Percentiles rank a stretch among this genome's conserved stretches.
These are phyloP conservation scores for Spizellomyces sp. DNA, from an alignment of 192 early-diverging fungal genomes.

Conservation along the genomic window DNA sequence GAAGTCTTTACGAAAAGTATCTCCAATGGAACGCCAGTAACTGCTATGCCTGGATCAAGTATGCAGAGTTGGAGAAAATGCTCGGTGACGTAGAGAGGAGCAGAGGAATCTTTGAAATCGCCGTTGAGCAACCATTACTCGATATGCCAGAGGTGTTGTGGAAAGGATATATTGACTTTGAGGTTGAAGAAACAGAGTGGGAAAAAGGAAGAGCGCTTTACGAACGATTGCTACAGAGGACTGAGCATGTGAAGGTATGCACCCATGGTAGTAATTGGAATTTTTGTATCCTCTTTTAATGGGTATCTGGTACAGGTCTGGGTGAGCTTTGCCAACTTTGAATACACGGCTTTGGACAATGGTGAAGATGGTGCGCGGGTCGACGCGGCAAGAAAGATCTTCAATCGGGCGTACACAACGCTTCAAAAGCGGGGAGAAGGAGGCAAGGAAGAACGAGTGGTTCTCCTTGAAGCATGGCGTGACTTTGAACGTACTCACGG, in stretches of 20 bases:
- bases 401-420: constrained; percentile 69
- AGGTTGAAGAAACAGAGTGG: constrained; percentile 81
- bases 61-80: constrained; percentile 84
- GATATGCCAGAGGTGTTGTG: constrained; percentile 99
- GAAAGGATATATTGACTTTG: constrained; percentile 98
- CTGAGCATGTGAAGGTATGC: constrained; percentile 91
- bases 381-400: constrained; percentile 70
- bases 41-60: constrained; percentile 96
- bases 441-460: constrained; percentile 81
- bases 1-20: constrained; percentile 88
- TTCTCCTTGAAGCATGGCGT: constrained; percentile 90
- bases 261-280: not conserved
- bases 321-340: constrained; percentile 93
- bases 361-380: constrained; percentile 44
- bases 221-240: constrained; percentile 78
- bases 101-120: constrained; percentile 89
- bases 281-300: not conserved
- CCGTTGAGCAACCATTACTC: constrained; percentile 81
- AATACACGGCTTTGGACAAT: constrained; percentile 67
- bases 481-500: constrained; percentile 75
- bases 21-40: constrained; percentile 85
- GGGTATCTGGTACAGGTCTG: constrained; percentile 57
- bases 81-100: constrained; percentile 85
- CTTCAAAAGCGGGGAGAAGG: constrained; percentile 66
- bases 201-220: constrained; percentile 79